Base-by-base conservation (phyloP, 192 early-diverging fungal genomes). In the Backusella macrospora region DNA sequence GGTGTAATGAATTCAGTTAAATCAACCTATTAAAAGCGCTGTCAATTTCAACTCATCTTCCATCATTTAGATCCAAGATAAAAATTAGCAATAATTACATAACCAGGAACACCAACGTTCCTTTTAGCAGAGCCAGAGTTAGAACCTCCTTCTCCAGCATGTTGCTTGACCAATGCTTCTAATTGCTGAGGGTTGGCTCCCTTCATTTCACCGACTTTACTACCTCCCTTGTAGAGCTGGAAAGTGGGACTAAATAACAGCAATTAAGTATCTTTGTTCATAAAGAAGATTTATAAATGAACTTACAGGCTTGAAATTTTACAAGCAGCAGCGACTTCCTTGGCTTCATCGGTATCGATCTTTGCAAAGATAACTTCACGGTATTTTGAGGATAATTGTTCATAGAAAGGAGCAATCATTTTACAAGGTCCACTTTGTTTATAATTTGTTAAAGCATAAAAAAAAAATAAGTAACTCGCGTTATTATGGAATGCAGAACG, bases 141-240 rank as follows among this genome's bases (percentile, higher is more conserved):
- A 55, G 26, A 68, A 67, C 55, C 71, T 18, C 23, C 44, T 42
- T 67, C 69, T 45, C 88, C 90, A 29, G 82, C 80, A 70, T 89
- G 84, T 72, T 92, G 90, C 68, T 90, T 89, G 67, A 96, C 86
- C 14, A 87, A 79, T 29, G 74, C 76, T 68, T 91, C 87, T 38
- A 99, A 89, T 48, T 89, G 87, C 63, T 77, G 71, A 23, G 86
- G 84, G 80, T 94, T 91, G 7, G 93, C 97, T 34, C 97, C 97
- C 65, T 89, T 86, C 43, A 99, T 68, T 77, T 95, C 91, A 45
- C 78, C 88, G 52, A 96, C 85, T 78, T 90, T 89, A 18, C 91
- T 85, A 34, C 90, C 93, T 68, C 83, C 86, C 71, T 91, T 87
- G 86, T 86, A 97, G 73, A 96, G 85, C 72, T 92, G 90, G 85